Percentiles rank a stretch among this genome's conserved stretches.
Evolutionary conservation across 106 monocot species (phyloP).

Genomic region (Xerophyta viscosa): DNA sequence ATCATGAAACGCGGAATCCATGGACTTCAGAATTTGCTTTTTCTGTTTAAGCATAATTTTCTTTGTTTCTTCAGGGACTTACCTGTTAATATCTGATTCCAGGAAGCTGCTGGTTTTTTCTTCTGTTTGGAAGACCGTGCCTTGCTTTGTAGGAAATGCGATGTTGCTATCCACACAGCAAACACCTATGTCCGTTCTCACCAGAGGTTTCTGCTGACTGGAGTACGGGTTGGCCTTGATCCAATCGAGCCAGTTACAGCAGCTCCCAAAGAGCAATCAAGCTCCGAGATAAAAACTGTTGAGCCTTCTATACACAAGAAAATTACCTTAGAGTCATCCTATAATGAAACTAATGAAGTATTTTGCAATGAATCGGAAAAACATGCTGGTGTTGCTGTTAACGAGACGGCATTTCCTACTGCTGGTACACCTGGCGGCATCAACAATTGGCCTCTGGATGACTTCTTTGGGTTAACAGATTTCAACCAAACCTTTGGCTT

Average conservation of each 20-base stretch:
- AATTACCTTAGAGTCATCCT: conserved; percentile 1
- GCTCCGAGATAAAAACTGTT: conserved; percentile 1
- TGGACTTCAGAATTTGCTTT: background rate
- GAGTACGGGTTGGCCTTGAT: conserved; percentile 75
- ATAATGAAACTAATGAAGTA: conserved; percentile 21
- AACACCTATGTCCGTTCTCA: conserved; percentile 65
- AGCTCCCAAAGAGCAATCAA: conserved; percentile 13
- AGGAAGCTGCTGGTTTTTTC: conserved; percentile 81
- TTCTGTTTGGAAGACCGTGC: conserved; percentile 93
- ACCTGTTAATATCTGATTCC: conserved; percentile 2
- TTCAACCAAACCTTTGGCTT: conserved; percentile 53
- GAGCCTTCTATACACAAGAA: conserved; percentile 12
- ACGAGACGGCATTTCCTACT: conserved; percentile 21
- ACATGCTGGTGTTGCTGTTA: conserved; percentile 1
- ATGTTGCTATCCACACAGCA: conserved; percentile 62
- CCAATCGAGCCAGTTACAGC: conserved; percentile 23
- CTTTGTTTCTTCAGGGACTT: background rate
- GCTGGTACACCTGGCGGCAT: conserved; percentile 20
- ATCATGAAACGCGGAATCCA: too few relatives aligned
- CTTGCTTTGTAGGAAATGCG: conserved; percentile 75
- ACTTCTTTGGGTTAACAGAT: conserved; percentile 51
- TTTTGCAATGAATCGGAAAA: conserved; percentile 8
- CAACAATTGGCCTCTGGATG: conserved; percentile 61
- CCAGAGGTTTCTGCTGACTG: conserved; percentile 75
- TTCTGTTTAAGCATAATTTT: background rate